These are phyloP conservation scores for Trichoderma sp. DNA, from an alignment of 2,329 filamentous ascomycete species.

Conservation along the genomic window DNA sequence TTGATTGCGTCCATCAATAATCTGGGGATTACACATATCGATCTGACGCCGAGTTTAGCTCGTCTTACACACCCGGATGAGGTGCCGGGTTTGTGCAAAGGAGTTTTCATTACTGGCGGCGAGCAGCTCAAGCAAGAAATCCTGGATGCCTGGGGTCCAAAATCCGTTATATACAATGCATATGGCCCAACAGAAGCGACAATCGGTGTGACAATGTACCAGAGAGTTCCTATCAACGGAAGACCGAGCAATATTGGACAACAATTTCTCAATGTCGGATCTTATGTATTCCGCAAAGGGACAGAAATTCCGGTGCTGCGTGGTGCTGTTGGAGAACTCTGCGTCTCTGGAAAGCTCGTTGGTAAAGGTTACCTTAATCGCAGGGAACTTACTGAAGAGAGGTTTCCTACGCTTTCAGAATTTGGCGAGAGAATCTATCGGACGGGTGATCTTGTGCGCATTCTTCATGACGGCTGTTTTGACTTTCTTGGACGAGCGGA, in stretches of 20 bases:
- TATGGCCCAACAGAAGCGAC: constrained; percentile 92
- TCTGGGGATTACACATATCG: constrained; percentile 83
- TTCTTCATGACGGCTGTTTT: constrained; percentile 78
- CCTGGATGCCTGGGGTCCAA: constrained; percentile 78
- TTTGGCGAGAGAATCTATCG: constrained; percentile 72
- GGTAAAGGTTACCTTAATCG: constrained; percentile 87
- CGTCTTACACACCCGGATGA: constrained; percentile 76
- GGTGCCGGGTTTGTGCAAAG: constrained; percentile 74
- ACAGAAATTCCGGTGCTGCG: constrained; percentile 71
- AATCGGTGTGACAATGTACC: constrained; percentile 88
- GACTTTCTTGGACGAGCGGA: constrained; percentile 87
- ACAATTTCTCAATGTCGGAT: constrained; percentile 85
- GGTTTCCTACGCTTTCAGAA: constrained; percentile 66
- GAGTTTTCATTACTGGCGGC: constrained; percentile 91
- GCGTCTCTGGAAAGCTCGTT: constrained; percentile 82
- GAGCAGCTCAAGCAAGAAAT: constrained; percentile 89
- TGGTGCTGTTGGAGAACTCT: constrained; percentile 84
- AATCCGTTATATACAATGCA: constrained; percentile 84
- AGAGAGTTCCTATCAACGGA: constrained; percentile 74
- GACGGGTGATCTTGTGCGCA: constrained; percentile 83
- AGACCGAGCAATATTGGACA: constrained; percentile 85
- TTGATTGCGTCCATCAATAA: constrained; percentile 70
- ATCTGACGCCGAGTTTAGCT: constrained; percentile 86
- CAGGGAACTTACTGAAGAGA: constrained; percentile 71
- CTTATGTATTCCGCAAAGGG: constrained; percentile 71